These are phyloP conservation scores for Aspergillus sp. DNA, from an alignment of 2,329 filamentous ascomycete species.

Conservation along the genomic window DNA sequence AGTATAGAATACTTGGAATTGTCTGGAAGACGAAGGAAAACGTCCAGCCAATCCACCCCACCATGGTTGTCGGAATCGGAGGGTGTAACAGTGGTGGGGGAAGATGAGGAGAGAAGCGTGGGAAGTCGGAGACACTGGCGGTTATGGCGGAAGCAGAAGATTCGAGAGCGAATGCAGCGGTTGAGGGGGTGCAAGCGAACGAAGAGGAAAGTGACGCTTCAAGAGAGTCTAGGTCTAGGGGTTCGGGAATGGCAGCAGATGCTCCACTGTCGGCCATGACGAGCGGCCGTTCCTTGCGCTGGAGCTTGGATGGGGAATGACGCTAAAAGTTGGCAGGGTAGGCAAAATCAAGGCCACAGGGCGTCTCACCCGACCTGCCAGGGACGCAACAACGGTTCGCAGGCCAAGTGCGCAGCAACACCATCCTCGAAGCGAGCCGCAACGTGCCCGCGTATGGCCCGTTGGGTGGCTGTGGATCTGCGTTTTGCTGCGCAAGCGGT, in stretches of 20 bases:
- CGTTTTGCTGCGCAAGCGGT: constrained; percentile 12
- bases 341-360: constrained; percentile 9
- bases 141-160: constrained; percentile 26
- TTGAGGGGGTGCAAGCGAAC: constrained; percentile 28
- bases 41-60: constrained; percentile 53
- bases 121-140: constrained; percentile 23
- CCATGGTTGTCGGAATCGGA: constrained; percentile 41
- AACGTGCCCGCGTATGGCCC: constrained; percentile 22
- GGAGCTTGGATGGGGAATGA: constrained; percentile 18
- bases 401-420: constrained; percentile 9
- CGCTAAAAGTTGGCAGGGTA: constrained; percentile 19
- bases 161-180: constrained; percentile 17
- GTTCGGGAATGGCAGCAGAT: constrained; percentile 15
- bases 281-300: constrained; percentile 8
- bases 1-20: constrained; percentile 69
- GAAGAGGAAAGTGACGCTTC: constrained; percentile 19
- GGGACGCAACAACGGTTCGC: constrained; percentile 2
- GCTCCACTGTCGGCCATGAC: constrained; percentile 23
- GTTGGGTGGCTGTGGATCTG: constrained; percentile 21
- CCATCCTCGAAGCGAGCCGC: constrained; percentile 18
- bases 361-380: neutral
- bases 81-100: constrained; percentile 35
- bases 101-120: constrained; percentile 27
- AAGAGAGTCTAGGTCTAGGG: constrained; percentile 16
- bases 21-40: constrained; percentile 56